Conservation (phyloP, 148 eudicot species). For the Rhododendron henanense region DNA sequence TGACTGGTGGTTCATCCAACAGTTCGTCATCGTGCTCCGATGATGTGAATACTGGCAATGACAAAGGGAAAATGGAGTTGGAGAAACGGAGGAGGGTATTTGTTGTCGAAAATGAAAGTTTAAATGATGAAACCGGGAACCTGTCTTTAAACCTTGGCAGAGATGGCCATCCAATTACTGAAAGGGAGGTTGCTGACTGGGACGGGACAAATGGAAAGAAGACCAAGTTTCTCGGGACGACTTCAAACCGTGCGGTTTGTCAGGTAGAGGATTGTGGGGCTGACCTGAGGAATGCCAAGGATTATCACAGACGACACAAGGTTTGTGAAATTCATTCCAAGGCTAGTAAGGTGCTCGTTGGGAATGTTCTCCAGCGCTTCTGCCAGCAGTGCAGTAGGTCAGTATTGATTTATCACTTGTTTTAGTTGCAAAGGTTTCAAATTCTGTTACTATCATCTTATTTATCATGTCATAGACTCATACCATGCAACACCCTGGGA, state of each 20-base stretch:
- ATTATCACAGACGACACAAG: slow-evolving; percentile 83
- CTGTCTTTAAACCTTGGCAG: slow-evolving; percentile 69
- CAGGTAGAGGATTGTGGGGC: slow-evolving; percentile 70
- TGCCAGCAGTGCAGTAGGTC: slow-evolving; percentile 97
- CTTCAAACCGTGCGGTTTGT: slow-evolving; percentile 50
- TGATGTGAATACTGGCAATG: slow-evolving; percentile 24
- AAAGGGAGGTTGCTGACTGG: slow-evolving; percentile 32
- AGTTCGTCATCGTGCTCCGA: slow-evolving; percentile 36
- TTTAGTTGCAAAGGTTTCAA: background rate
- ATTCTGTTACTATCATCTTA: background rate
- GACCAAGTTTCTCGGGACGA: slow-evolving; percentile 37
- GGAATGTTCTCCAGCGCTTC: slow-evolving; percentile 59
- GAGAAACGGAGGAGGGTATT: slow-evolving; percentile 48
- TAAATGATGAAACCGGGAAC: slow-evolving; percentile 34
- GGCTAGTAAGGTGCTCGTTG: slow-evolving; percentile 58
- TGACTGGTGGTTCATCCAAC: slow-evolving; percentile 26
- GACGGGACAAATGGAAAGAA: slow-evolving; percentile 49
- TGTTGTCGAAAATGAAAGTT: slow-evolving; percentile 38
- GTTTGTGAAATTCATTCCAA: slow-evolving; percentile 84
- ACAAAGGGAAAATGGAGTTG: slow-evolving; percentile 36
- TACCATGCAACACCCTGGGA: background rate
- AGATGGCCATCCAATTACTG: slow-evolving; percentile 38
- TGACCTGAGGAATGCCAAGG: slow-evolving; percentile 72
- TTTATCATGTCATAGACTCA: background rate
- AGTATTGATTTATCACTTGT: slow-evolving; percentile 4